phyloP scores from a whole-genome alignment of 208 protist genomes.

The Phytomonas sp. region DNA sequence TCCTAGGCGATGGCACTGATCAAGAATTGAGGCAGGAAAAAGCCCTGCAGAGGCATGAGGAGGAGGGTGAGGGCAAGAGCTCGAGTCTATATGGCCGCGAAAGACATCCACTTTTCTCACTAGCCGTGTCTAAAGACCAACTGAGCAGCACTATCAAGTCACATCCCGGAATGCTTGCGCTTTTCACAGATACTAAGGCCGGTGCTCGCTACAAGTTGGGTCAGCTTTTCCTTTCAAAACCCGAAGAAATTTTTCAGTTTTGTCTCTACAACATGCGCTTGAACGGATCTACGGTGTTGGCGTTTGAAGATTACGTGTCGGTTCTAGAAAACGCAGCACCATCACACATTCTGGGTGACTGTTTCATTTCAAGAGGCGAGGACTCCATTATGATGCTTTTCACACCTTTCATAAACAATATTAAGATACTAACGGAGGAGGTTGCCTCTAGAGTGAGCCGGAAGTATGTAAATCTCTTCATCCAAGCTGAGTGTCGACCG shows the following conservation, averaged over 20 bases:
- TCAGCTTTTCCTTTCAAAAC: slow-evolving; percentile 28
- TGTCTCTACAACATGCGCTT: slow-evolving; percentile 72
- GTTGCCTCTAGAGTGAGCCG: slow-evolving; percentile 34
- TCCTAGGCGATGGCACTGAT: background rate
- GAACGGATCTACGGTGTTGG: slow-evolving; percentile 26
- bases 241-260: slow-evolving; percentile 37
- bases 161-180: slow-evolving; percentile 15
- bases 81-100: background rate
- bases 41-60: background rate
- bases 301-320: slow-evolving; percentile 47
- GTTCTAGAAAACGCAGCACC: slow-evolving; percentile 38
- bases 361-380: slow-evolving; percentile 32
- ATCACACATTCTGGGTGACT: slow-evolving; percentile 21
- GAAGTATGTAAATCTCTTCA: slow-evolving; percentile 39
- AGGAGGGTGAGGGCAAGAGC: background rate
- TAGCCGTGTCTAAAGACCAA: slow-evolving; percentile 37
- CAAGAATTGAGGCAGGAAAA: background rate
- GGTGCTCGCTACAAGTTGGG: slow-evolving; percentile 26
- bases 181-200: slow-evolving; percentile 29
- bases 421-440: slow-evolving; percentile 37
- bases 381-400: slow-evolving; percentile 56
- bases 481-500: slow-evolving; percentile 20
- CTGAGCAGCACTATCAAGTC: slow-evolving; percentile 43
- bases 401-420: slow-evolving; percentile 66
- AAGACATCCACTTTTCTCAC: background rate